These are phyloP conservation scores for Colletotrichum viniferum DNA, from an alignment of 2,329 filamentous ascomycete species.

Conservation along the genomic window DNA sequence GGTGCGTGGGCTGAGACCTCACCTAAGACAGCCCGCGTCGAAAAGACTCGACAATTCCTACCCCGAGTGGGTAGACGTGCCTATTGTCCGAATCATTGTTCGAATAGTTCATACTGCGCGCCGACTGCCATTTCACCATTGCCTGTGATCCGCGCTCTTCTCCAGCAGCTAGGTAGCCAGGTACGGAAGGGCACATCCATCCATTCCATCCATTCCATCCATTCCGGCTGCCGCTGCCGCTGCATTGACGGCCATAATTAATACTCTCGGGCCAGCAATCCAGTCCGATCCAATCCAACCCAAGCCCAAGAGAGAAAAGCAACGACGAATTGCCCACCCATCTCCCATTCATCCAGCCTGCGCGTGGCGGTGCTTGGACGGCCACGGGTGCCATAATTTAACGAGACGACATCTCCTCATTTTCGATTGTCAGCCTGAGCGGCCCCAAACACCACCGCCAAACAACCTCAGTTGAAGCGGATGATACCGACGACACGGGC, in stretches of 20 bases:
- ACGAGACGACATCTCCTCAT: slow-evolving; percentile 6
- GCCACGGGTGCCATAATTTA: not conserved
- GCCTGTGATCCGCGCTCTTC: not conserved
- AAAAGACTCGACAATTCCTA: not conserved
- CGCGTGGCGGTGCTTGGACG: slow-evolving; percentile 14
- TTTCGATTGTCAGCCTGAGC: not conserved
- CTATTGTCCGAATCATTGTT: not conserved
- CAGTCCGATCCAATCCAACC: not conserved
- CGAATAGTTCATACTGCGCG: not conserved
- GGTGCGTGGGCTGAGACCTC: slow-evolving; percentile 6
- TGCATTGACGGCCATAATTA: not conserved
- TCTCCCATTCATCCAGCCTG: not conserved
- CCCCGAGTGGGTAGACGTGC: not conserved
- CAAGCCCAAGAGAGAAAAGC: slow-evolving; percentile 9
- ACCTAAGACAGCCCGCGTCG: not conserved
- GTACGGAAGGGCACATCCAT: not conserved
- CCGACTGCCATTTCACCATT: not conserved
- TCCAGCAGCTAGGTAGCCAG: not conserved
- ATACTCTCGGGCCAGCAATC: not conserved
- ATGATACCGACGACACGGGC: not conserved
- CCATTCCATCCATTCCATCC: slow-evolving; percentile 3
- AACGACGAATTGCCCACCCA: not conserved
- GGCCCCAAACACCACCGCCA: not conserved
- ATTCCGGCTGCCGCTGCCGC: not conserved
- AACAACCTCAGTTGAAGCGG: slow-evolving; percentile 3